These are phyloP conservation scores for Yarrowia yakushimensis DNA, from an alignment of 805 yeast species.

Conservation along the genomic window DNA sequence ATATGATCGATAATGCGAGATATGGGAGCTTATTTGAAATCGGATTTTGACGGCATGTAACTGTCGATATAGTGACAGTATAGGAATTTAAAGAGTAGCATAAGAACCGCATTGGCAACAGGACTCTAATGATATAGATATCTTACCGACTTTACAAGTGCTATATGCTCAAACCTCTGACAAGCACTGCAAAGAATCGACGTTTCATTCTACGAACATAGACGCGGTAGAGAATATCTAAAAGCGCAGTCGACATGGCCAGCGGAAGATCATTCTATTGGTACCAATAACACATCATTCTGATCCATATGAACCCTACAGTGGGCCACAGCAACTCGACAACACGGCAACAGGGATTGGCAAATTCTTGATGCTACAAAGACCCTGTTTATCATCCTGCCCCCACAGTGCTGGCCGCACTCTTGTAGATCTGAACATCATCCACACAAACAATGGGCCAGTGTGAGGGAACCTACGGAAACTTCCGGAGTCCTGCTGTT, in stretches of 20 bases:
- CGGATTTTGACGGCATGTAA: background rate
- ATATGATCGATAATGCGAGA: conserved; percentile 3
- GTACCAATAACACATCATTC: too few species aligned
- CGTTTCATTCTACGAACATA: too few species aligned
- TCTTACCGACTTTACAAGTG: background rate
- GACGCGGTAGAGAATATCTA: too few species aligned
- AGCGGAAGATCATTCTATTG: too few species aligned
- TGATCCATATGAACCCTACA: too few species aligned
- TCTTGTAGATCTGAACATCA: background rate
- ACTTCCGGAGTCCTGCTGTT: background rate
- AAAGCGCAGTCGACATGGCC: too few species aligned
- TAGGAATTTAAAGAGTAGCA: background rate
- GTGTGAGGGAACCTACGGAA: background rate
- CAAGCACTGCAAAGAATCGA: too few species aligned
- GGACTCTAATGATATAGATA: background rate
- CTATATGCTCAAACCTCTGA: background rate
- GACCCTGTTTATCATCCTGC: background rate
- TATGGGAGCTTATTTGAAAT: background rate
- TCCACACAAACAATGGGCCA: background rate
- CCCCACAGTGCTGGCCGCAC: background rate
- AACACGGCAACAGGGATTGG: too few species aligned
- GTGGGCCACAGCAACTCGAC: too few species aligned
- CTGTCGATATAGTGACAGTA: background rate
- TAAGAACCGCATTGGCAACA: too few species aligned
- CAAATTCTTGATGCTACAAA: background rate